Percentiles rank a stretch among this genome's conserved stretches.
Evolutionary conservation across 2,329 filamentous ascomycete genomes (phyloP).

Genomic region (Aspergillus ochraceus): DNA sequence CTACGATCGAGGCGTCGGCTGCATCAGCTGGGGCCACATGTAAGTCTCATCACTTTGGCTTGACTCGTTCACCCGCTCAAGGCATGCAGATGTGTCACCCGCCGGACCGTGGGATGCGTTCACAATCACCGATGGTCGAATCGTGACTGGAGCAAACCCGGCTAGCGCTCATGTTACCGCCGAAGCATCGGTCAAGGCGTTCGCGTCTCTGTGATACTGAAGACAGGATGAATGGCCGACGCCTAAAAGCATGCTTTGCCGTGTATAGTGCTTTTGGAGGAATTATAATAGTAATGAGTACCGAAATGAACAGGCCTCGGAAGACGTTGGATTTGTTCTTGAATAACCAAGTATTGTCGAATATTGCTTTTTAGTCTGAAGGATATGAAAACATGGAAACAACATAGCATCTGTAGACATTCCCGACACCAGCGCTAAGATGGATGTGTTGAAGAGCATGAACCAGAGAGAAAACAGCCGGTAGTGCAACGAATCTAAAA

Average conservation of each 20-base stretch:
- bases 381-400: too few species aligned
- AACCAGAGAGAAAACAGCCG: too few species aligned
- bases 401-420: too few species aligned
- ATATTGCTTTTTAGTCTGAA: too few species aligned
- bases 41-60: conserved; percentile 13
- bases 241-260: neutral
- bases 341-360: too few species aligned
- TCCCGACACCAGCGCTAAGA: too few species aligned
- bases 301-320: too few species aligned
- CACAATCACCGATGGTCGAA: conserved; percentile 32
- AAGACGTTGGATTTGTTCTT: too few species aligned
- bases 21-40: conserved; percentile 31
- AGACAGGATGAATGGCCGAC: neutral
- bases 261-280: neutral
- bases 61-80: neutral
- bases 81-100: conserved; percentile 1
- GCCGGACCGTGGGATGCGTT: conserved; percentile 19
- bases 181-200: conserved; percentile 29
- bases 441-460: too few species aligned
- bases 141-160: conserved; percentile 39
- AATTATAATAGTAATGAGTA: neutral
- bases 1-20: conserved; percentile 33
- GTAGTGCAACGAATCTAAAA: neutral
- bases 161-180: conserved; percentile 35
- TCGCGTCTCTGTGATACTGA: conserved; percentile 15